These are phyloP conservation scores for Diutina neorugosa DNA, from an alignment of 1,139 yeast species.

Conservation along the genomic window DNA sequence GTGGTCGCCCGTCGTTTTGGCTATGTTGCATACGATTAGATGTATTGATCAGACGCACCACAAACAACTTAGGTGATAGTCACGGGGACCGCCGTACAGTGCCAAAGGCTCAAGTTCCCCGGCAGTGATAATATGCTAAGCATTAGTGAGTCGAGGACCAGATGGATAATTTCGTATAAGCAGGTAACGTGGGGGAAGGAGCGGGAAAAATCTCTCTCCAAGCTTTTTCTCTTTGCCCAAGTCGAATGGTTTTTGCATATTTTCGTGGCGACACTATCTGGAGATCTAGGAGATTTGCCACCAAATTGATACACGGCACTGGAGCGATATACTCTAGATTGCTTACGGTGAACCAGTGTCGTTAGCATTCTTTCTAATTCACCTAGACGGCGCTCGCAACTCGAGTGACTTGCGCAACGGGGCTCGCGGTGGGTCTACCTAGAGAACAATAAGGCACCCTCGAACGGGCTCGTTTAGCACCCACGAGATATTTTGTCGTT, in stretches of 20 bases:
- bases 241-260: too few relatives aligned
- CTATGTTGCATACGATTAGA: neutral
- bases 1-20: neutral
- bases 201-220: too few relatives aligned
- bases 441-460: neutral
- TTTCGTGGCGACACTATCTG: too few relatives aligned
- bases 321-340: too few relatives aligned
- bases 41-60: neutral
- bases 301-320: too few relatives aligned
- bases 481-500: neutral
- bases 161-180: too few relatives aligned
- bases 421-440: neutral
- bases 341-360: neutral
- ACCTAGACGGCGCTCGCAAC: neutral
- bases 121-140: too few relatives aligned
- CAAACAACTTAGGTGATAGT: neutral
- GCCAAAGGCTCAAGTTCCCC: neutral
- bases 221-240: too few relatives aligned
- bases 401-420: neutral
- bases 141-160: too few relatives aligned
- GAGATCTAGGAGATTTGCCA: too few relatives aligned
- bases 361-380: neutral
- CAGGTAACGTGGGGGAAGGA: too few relatives aligned
- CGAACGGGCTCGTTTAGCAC: too few relatives aligned
- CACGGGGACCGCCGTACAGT: neutral